phyloP scores from a whole-genome alignment of 441 rosid genomes.

The Mallotus repandus region DNA sequence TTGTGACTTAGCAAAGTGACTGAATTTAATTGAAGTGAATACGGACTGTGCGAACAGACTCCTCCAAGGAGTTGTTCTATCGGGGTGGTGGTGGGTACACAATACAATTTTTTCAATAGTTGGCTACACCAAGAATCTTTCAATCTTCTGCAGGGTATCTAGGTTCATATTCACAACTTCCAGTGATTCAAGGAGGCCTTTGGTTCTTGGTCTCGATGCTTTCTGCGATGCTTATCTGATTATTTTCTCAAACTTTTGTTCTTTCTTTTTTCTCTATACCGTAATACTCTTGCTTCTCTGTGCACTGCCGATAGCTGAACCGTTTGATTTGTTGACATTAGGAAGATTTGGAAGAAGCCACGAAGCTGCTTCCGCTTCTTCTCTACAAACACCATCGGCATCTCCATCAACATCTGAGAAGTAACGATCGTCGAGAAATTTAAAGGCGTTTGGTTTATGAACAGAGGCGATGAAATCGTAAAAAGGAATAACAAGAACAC shows the following conservation, averaged over 20 bases:
- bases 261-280: too few relatives aligned
- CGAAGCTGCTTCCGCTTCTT: slow-evolving; percentile 88
- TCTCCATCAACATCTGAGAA: slow-evolving; percentile 45
- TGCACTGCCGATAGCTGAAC: too few relatives aligned
- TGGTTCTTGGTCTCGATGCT: too few relatives aligned
- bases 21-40: slow-evolving; percentile 52
- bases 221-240: too few relatives aligned
- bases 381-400: slow-evolving; percentile 50
- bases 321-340: too few relatives aligned
- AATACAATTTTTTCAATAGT: slow-evolving; percentile 47
- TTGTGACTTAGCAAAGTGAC: slow-evolving; percentile 60
- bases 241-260: too few relatives aligned
- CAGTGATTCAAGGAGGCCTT: slow-evolving; percentile 56
- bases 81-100: slow-evolving; percentile 42
- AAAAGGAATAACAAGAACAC: slow-evolving; percentile 71
- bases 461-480: slow-evolving; percentile 46
- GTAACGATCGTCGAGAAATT: slow-evolving; percentile 55
- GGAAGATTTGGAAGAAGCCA: slow-evolving; percentile 40
- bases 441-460: slow-evolving; percentile 34
- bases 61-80: slow-evolving; percentile 43
- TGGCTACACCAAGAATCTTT: slow-evolving; percentile 56
- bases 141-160: slow-evolving; percentile 52
- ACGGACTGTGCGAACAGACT: slow-evolving; percentile 49
- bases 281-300: too few relatives aligned
- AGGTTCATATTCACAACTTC: slow-evolving; percentile 48